A percentile compares a stretch with the other conserved stretches of the same genome.
These are phyloP conservation scores for Orobanche coerulescens DNA, from an alignment of 257 asterid genomes.

Conservation along the genomic window DNA sequence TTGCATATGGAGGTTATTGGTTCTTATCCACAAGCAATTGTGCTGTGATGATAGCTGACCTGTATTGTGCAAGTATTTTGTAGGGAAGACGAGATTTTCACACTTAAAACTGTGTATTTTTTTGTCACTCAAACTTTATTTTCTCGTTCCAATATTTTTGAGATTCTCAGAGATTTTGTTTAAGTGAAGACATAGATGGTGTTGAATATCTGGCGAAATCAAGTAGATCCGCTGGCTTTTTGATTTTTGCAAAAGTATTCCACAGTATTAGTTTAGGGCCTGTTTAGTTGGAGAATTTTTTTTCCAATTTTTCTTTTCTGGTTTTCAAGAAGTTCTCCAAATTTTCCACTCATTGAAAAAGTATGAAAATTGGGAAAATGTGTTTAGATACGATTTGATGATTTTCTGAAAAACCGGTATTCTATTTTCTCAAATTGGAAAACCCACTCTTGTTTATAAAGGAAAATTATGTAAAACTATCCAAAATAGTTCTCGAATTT, in stretches of 20 bases:
- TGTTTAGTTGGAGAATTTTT: too few relatives aligned
- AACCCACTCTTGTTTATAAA: too few relatives aligned
- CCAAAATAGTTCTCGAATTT: too few relatives aligned
- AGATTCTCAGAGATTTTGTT: not conserved
- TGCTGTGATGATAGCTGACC: conserved; percentile 26
- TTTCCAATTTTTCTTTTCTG: too few relatives aligned
- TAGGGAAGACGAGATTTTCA: not conserved
- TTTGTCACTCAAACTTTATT: not conserved
- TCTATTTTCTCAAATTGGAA: too few relatives aligned
- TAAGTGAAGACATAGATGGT: not conserved
- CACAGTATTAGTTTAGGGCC: too few relatives aligned
- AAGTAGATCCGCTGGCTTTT: not conserved
- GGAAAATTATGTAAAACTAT: too few relatives aligned
- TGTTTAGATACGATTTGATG: too few relatives aligned
- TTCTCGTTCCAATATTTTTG: not conserved
- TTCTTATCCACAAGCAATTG: conserved; percentile 72
- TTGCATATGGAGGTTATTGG: conserved; percentile 60
- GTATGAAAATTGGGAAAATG: too few relatives aligned
- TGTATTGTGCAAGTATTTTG: not conserved
- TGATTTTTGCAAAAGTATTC: not conserved
- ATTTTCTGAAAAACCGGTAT: too few relatives aligned
- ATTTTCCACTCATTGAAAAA: too few relatives aligned
- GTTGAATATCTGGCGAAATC: not conserved
- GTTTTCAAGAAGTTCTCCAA: too few relatives aligned
- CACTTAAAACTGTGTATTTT: not conserved